A percentile compares a stretch with the other conserved stretches of the same genome.
Evolutionary conservation across 441 rosid species (phyloP).

Genomic region (Macaranga tanarius): DNA sequence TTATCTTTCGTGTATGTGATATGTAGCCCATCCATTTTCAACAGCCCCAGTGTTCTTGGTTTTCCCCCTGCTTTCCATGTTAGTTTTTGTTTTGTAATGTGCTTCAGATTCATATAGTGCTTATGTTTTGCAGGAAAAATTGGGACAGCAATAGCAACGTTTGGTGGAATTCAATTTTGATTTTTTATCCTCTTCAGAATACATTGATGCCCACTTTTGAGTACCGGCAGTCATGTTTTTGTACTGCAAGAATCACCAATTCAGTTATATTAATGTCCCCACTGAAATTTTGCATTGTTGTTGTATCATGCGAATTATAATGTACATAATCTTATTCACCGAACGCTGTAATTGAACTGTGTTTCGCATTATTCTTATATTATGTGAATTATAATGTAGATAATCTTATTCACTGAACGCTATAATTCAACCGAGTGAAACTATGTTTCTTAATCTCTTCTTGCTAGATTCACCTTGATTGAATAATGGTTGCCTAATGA

Average conservation of each 20-base stretch:
- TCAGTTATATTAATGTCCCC: background rate
- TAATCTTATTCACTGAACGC: background rate
- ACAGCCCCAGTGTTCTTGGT: too few relatives aligned
- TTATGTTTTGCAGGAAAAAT: slow-evolving; percentile 60
- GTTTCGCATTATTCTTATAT: background rate
- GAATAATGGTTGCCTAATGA: too few relatives aligned
- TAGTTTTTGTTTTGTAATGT: too few relatives aligned
- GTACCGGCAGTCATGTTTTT: background rate
- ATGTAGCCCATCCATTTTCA: too few relatives aligned
- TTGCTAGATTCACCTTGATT: too few relatives aligned
- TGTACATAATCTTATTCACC: slow-evolving; percentile 1
- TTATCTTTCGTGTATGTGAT: too few relatives aligned
- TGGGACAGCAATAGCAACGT: slow-evolving; percentile 61
- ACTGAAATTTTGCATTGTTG: slow-evolving; percentile 5
- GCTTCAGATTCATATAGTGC: slow-evolving; percentile 5
- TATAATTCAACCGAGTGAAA: slow-evolving; percentile 8
- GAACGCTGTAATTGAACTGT: background rate
- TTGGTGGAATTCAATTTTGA: slow-evolving; percentile 13
- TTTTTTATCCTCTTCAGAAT: background rate
- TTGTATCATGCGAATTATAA: background rate
- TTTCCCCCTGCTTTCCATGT: background rate
- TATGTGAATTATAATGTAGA: background rate
- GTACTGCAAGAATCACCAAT: background rate
- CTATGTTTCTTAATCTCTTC: too few relatives aligned
- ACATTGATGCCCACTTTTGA: background rate